Conservation (phyloP, 768 basidiomycete species). For the Termitomyces sp. region DNA sequence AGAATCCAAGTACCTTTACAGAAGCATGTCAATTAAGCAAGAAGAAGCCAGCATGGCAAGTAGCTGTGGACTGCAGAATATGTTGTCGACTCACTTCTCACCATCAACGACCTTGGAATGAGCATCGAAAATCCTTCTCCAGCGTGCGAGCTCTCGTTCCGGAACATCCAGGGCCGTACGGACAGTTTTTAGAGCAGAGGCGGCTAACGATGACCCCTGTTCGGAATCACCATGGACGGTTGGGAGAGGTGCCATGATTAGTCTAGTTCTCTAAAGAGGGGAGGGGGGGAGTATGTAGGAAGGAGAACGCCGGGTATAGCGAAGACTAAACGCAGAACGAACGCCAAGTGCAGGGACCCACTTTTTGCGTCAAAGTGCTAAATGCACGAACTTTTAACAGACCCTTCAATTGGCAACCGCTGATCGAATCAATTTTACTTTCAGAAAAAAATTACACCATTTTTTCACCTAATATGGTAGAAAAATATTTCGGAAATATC, state of each 20-base stretch:
- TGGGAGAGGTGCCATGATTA: slow-evolving; percentile 37
- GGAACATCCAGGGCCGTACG: slow-evolving; percentile 64
- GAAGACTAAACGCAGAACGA: slow-evolving; percentile 1
- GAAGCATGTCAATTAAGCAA: slow-evolving; percentile 8
- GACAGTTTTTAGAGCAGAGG: slow-evolving; percentile 56
- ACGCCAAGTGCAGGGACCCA: background rate
- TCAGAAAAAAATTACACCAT: slow-evolving; percentile 4
- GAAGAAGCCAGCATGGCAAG: slow-evolving; percentile 7
- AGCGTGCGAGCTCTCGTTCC: slow-evolving; percentile 81
- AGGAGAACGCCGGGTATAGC: slow-evolving; percentile 19
- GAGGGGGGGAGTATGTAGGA: slow-evolving; percentile 25
- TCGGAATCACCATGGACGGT: slow-evolving; percentile 53
- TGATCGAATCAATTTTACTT: slow-evolving; percentile 7
- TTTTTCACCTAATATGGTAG: slow-evolving; percentile 2
- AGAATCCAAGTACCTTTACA: slow-evolving; percentile 71
- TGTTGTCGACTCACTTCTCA: slow-evolving; percentile 61
- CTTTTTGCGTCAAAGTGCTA: slow-evolving; percentile 25
- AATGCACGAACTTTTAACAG: slow-evolving; percentile 11
- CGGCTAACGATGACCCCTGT: slow-evolving; percentile 35
- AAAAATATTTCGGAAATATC: background rate
- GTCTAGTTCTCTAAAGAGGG: slow-evolving; percentile 16
- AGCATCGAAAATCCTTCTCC: slow-evolving; percentile 82
- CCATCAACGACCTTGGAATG: slow-evolving; percentile 74
- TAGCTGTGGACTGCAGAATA: background rate
- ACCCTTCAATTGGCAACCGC: slow-evolving; percentile 10